These are phyloP conservation scores for Globisporangium paroecandrum DNA, from an alignment of 352 stramenopile genomes.

Conservation along the genomic window DNA sequence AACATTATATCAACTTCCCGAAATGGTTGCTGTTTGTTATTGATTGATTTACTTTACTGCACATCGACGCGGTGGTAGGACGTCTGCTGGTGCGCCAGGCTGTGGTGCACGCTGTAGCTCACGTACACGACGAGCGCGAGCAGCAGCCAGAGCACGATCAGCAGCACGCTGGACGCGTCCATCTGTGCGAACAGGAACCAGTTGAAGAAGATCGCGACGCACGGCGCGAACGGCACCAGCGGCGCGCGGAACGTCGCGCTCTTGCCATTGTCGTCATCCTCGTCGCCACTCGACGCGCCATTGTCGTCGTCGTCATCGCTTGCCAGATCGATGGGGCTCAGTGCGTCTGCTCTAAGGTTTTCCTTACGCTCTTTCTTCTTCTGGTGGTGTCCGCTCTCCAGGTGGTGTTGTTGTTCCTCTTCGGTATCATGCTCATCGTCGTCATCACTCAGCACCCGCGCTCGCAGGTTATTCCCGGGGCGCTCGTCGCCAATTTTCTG, in stretches of 20 bases:
- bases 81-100: conserved; percentile 65
- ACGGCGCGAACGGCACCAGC: conserved; percentile 74
- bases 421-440: conserved; percentile 15
- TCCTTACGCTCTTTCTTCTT: conserved; percentile 17
- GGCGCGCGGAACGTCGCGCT: conserved; percentile 53
- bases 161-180: conserved; percentile 52
- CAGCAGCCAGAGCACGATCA: conserved; percentile 68
- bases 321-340: conserved; percentile 3
- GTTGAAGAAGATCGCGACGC: conserved; percentile 85
- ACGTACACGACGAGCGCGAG: conserved; percentile 68
- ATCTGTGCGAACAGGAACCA: conserved; percentile 87
- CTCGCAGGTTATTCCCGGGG: conserved; percentile 2
- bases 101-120: conserved; percentile 67
- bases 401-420: neutral
- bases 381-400: conserved; percentile 9
- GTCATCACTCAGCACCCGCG: conserved; percentile 19
- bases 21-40: neutral
- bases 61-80: conserved; percentile 49
- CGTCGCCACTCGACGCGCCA: neutral
- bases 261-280: neutral
- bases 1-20: neutral
- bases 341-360: neutral
- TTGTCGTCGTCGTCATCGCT: conserved; percentile 5
- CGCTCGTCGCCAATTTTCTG: conserved; percentile 11
- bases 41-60: conserved; percentile 13